A percentile compares a stretch with the other conserved stretches of the same genome.
Evolutionary conservation across 2,329 filamentous ascomycete species (phyloP).

Genomic region (Raffaelea albimanens): DNA sequence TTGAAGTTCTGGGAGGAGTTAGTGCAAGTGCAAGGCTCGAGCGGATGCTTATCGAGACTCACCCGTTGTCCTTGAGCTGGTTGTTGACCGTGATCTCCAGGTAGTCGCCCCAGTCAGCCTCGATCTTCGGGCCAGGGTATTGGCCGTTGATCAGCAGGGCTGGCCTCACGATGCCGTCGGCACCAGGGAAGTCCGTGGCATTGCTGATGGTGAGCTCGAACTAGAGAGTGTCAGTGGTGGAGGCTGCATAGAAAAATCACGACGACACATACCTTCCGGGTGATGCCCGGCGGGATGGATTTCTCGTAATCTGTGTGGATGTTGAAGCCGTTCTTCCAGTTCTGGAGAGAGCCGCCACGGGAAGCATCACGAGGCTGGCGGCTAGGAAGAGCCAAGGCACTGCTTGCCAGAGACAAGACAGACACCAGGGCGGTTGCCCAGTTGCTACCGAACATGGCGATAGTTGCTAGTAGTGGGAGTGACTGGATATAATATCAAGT

Average conservation of each 20-base stretch:
- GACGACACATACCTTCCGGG: slow-evolving; percentile 13
- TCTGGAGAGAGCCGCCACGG: slow-evolving; percentile 11
- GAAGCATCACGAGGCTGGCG: slow-evolving; percentile 1
- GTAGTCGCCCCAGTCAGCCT: slow-evolving; percentile 27
- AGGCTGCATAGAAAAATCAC: not conserved
- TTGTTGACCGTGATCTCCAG: slow-evolving; percentile 55
- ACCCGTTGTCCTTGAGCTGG: slow-evolving; percentile 37
- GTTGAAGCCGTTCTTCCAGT: slow-evolving; percentile 21
- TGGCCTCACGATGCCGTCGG: slow-evolving; percentile 16
- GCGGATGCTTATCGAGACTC: not conserved
- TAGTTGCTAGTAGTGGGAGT: not conserved
- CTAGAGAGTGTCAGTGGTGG: slow-evolving; percentile 7
- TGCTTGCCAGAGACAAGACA: not conserved
- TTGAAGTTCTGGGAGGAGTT: slow-evolving; percentile 21
- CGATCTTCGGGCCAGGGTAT: slow-evolving; percentile 21
- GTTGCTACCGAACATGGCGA: not conserved
- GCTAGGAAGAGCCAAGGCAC: not conserved
- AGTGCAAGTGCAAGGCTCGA: not conserved
- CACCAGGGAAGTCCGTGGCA: slow-evolving; percentile 11
- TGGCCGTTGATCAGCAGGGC: slow-evolving; percentile 25
- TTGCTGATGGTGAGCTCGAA: slow-evolving; percentile 19
- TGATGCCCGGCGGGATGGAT: slow-evolving; percentile 16
- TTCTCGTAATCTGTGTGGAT: slow-evolving; percentile 22
- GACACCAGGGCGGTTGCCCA: not conserved
- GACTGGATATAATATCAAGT: too few species aligned